Conservation (phyloP, 2,329 filamentous ascomycete species). For the Helotiales sp. region DNA sequence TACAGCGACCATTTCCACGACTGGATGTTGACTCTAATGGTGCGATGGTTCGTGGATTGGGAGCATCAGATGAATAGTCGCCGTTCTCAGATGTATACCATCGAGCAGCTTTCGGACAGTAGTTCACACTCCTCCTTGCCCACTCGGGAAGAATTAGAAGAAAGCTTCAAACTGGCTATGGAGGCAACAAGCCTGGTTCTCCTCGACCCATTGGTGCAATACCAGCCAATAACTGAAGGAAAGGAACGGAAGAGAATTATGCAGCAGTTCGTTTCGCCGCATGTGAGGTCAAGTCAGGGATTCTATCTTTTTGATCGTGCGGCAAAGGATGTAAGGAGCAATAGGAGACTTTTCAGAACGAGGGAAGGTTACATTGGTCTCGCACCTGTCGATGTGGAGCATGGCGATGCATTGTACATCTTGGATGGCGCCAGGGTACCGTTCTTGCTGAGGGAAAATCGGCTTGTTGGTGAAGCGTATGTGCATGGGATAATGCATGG, state of each 20-base stretch:
- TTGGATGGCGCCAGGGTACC: constrained; percentile 1
- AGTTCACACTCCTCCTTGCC: neutral
- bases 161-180: neutral
- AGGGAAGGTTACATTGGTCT: neutral
- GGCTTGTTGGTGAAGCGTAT: neutral
- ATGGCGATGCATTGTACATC: neutral
- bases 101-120: neutral
- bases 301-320: constrained; percentile 1
- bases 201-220: neutral
- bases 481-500: constrained; percentile 6
- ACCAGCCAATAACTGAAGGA: neutral
- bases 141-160: neutral
- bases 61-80: neutral
- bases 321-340: neutral
- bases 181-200: neutral
- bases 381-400: neutral
- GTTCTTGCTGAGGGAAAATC: neutral
- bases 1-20: neutral
- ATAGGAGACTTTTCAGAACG: neutral
- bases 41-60: neutral
- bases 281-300: neutral
- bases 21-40: constrained; percentile 1
- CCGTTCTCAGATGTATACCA: neutral
- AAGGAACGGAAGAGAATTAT: neutral
- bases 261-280: neutral